phyloP scores from a whole-genome alignment of 2,329 filamentous ascomycete genomes.

The Aspergillus ochraceoroseus region DNA sequence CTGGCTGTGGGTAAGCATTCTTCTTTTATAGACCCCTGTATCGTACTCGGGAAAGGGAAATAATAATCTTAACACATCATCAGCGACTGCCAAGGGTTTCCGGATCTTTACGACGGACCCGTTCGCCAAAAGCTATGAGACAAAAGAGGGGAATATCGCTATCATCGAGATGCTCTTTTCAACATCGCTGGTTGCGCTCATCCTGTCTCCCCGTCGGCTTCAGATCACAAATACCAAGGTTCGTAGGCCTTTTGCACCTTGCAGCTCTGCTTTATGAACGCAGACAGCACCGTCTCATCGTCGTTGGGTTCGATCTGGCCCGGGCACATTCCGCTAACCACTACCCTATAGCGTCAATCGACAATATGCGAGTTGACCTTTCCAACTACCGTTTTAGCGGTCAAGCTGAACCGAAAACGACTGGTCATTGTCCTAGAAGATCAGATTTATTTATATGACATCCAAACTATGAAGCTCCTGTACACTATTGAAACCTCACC shows the following conservation, averaged over 20 bases:
- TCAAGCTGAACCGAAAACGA: slow-evolving; percentile 89
- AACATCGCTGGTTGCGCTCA: slow-evolving; percentile 89
- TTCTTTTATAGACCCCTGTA: slow-evolving; percentile 6
- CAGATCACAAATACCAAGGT: slow-evolving; percentile 98
- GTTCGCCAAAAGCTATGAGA: slow-evolving; percentile 90
- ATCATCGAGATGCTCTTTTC: slow-evolving; percentile 99
- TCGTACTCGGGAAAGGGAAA: no score
- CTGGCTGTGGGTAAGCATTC: slow-evolving; percentile 74
- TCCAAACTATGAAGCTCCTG: slow-evolving; percentile 94
- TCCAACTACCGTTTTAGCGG: slow-evolving; percentile 88
- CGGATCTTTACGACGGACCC: slow-evolving; percentile 96
- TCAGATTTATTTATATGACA: slow-evolving; percentile 97
- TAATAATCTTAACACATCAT: slow-evolving; percentile 23
- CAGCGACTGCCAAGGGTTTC: slow-evolving; percentile 88
- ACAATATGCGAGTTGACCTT: slow-evolving; percentile 99
- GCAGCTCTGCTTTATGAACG: neutral
- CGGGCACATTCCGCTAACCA: slow-evolving; percentile 16
- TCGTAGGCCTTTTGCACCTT: slow-evolving; percentile 27
- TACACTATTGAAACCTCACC: slow-evolving; percentile 91
- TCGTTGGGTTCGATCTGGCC: no score
- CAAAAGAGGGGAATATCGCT: slow-evolving; percentile 88
- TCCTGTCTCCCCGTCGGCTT: slow-evolving; percentile 83
- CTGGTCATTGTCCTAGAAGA: slow-evolving; percentile 91
- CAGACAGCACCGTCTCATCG: no score
- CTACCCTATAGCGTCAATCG: slow-evolving; percentile 55